A percentile compares a stretch with the other conserved stretches of the same genome.
These are phyloP conservation scores for Penicillium sp. DNA, from an alignment of 2,329 filamentous ascomycete species.

Conservation along the genomic window DNA sequence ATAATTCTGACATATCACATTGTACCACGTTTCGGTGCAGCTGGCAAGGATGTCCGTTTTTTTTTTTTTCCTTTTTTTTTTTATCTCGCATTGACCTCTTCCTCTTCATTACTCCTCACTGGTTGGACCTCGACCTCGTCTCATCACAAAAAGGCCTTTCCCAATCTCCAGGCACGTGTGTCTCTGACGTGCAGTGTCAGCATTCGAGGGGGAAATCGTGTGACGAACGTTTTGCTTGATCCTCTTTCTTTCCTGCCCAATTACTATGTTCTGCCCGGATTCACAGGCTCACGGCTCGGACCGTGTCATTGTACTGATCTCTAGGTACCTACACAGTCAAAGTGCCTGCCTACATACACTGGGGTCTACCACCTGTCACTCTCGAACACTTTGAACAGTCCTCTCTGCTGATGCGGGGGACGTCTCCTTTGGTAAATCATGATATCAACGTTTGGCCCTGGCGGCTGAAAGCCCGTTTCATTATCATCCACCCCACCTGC, in stretches of 20 bases:
- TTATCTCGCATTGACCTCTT: conserved; percentile 2
- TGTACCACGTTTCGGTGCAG: conserved; percentile 27
- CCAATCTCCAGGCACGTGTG: conserved; percentile 7
- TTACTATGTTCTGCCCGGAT: conserved; percentile 13
- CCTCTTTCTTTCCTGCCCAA: conserved; percentile 28
- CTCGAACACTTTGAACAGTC: conserved; percentile 18
- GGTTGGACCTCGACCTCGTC: neutral
- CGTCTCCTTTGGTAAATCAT: neutral
- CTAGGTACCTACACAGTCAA: neutral
- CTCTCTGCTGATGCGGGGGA: conserved; percentile 29
- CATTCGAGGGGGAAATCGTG: conserved; percentile 1
- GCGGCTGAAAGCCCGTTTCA: conserved; percentile 4
- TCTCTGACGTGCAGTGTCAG: conserved; percentile 7
- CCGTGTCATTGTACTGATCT: conserved; percentile 19
- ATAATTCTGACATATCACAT: conserved; percentile 17
- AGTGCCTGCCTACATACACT: neutral
- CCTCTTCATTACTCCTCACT: neutral
- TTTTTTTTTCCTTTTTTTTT: neutral
- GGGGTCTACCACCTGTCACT: neutral
- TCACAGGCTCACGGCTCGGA: conserved; percentile 27
- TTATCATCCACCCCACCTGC: conserved; percentile 22
- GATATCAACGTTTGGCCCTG: conserved; percentile 20
- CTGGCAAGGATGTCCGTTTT: conserved; percentile 16
- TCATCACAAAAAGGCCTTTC: neutral
- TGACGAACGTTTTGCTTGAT: conserved; percentile 10